phyloP scores from a whole-genome alignment of 768 basidiomycete genomes.

The Lactifluus echinatus region DNA sequence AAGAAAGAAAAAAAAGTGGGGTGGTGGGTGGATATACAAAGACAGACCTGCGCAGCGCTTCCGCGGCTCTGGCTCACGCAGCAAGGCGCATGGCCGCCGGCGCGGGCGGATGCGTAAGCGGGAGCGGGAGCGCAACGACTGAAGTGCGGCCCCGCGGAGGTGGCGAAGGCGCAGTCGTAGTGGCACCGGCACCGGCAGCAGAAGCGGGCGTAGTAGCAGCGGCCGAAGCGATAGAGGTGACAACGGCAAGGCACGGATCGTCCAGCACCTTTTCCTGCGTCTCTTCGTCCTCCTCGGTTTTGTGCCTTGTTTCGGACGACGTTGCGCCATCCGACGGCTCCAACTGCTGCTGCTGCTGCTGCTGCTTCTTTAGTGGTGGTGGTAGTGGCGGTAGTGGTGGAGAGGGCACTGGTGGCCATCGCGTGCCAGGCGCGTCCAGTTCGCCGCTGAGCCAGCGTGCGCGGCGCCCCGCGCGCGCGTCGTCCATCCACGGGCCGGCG shows the following conservation, averaged over 20 bases:
- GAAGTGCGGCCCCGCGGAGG: background rate
- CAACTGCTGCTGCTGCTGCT: background rate
- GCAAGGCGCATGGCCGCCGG: no score
- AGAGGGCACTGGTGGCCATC: no score
- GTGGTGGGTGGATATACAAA: no score
- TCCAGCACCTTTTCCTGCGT: background rate
- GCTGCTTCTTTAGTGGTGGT: background rate
- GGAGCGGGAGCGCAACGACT: background rate
- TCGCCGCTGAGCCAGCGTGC: slow-evolving; percentile 28
- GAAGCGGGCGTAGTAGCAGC: no score
- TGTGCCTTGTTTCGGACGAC: no score
- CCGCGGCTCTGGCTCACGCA: no score
- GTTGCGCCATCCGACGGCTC: no score
- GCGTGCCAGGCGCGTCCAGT: slow-evolving; percentile 4
- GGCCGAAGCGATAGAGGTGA: no score
- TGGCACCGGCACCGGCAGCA: background rate
- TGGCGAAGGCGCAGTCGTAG: background rate
- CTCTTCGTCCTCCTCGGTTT: background rate
- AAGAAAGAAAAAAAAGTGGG: background rate
- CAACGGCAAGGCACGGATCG: background rate
- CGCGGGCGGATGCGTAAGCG: no score
- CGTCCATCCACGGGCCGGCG: slow-evolving; percentile 66
- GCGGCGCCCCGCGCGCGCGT: slow-evolving; percentile 25
- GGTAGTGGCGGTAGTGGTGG: background rate
- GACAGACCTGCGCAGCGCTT: no score